Evolutionary conservation across 1,284 basidiomycete genomes (phyloP).

Genomic region (Melampsora occidentalis): DNA sequence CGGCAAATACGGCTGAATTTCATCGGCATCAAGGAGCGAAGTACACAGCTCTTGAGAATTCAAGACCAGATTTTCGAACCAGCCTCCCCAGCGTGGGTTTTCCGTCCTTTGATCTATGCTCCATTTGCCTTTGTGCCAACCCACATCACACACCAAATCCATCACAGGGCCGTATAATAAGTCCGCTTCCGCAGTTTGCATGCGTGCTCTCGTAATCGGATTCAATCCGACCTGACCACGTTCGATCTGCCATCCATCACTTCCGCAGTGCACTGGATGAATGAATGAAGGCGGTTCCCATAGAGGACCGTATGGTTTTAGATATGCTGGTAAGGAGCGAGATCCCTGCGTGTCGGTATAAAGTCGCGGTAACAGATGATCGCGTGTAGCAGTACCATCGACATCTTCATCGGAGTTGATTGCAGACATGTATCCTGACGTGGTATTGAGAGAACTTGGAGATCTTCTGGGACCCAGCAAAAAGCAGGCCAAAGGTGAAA

Average conservation of each 20-base stretch:
- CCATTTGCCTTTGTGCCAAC: slow-evolving; percentile 68
- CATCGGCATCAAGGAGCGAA: slow-evolving; percentile 28
- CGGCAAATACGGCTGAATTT: slow-evolving; percentile 58
- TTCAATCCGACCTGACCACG: not conserved
- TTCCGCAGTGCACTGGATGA: slow-evolving; percentile 9
- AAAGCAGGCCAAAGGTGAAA: too few species aligned
- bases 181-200: slow-evolving; percentile 54
- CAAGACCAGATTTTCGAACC: slow-evolving; percentile 43
- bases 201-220: not conserved
- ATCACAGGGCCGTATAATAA: slow-evolving; percentile 69
- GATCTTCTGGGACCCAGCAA: too few species aligned
- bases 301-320: slow-evolving; percentile 30
- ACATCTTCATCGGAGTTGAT: too few species aligned
- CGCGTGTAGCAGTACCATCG: too few species aligned
- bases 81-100: slow-evolving; percentile 47
- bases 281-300: slow-evolving; percentile 29
- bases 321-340: slow-evolving; percentile 10
- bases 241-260: slow-evolving; percentile 21
- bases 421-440: too few species aligned
- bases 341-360: slow-evolving; percentile 18
- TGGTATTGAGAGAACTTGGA: too few species aligned
- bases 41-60: slow-evolving; percentile 57
- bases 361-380: slow-evolving; percentile 9
- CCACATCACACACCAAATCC: slow-evolving; percentile 69
- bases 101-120: slow-evolving; percentile 54